Percentiles rank a stretch among this genome's conserved stretches.
phyloP scores from a whole-genome alignment of 2,329 filamentous ascomycete genomes.

The Claviceps fusiformis region DNA sequence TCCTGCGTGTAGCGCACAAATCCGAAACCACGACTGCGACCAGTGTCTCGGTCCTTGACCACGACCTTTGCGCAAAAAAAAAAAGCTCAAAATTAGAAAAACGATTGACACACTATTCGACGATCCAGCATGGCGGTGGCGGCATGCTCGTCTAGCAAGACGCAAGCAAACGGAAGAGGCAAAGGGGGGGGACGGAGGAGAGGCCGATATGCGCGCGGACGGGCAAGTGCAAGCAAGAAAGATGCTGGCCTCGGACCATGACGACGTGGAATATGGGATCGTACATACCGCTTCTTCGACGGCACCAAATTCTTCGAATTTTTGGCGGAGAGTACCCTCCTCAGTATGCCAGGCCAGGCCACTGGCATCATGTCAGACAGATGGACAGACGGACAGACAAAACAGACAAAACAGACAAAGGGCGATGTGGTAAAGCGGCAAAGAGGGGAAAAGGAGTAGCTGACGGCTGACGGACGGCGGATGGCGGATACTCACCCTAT shows the following conservation, averaged over 20 bases:
- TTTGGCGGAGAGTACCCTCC: conserved; percentile 70
- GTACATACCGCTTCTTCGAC: conserved; percentile 89
- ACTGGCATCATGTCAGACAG: conserved; percentile 31
- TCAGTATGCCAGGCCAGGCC: conserved; percentile 98
- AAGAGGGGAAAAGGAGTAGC: conserved; percentile 1
- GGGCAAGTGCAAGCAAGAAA: background rate
- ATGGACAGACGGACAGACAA: background rate
- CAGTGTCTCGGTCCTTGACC: conserved; percentile 93
- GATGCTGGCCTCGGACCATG: background rate
- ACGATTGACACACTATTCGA: conserved; percentile 5
- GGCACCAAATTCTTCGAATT: conserved; percentile 82
- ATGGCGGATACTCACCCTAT: conserved; percentile 55
- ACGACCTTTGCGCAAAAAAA: conserved; percentile 52
- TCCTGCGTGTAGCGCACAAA: conserved; percentile 83
- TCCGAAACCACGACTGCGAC: conserved; percentile 91
- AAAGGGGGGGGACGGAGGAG: background rate
- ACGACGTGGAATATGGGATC: conserved; percentile 2
- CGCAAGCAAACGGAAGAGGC: background rate
- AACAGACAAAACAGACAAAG: background rate
- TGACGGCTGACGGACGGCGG: background rate
- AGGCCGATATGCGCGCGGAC: background rate
- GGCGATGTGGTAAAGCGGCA: background rate
- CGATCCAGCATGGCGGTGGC: background rate
- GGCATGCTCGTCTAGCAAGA: background rate
- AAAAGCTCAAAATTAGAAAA: conserved; percentile 10